Percentiles rank a stretch among this genome's conserved stretches.
Evolutionary conservation across 2,329 filamentous ascomycete genomes (phyloP).

Genomic region (Claviceps lovelessii): DNA sequence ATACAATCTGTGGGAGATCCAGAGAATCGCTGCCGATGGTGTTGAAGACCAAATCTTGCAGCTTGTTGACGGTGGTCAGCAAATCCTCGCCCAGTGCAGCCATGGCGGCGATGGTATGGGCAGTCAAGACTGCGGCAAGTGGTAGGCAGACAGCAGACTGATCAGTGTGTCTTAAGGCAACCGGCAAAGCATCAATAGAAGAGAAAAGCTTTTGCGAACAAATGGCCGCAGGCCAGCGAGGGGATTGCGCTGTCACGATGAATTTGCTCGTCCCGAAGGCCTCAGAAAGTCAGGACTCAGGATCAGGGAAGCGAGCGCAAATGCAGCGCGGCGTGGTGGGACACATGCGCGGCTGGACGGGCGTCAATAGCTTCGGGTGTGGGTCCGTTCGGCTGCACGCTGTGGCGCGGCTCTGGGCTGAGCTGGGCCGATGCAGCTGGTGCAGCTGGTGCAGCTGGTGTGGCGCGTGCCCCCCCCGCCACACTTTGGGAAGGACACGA

Average conservation of each 20-base stretch:
- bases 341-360: neutral
- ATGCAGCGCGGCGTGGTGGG: neutral
- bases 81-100: slow-evolving; percentile 91
- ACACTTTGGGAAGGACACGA: neutral
- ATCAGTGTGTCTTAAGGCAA: neutral
- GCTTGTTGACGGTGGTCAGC: slow-evolving; percentile 89
- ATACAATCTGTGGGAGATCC: slow-evolving; percentile 93
- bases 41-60: slow-evolving; percentile 98
- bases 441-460: neutral
- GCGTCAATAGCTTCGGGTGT: neutral
- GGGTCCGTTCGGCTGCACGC: neutral
- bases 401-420: neutral
- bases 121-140: slow-evolving; percentile 1
- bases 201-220: neutral
- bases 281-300: slow-evolving; percentile 2
- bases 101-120: slow-evolving; percentile 41
- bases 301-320: slow-evolving; percentile 2
- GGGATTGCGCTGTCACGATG: slow-evolving; percentile 5
- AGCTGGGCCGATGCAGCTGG: neutral
- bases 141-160: neutral
- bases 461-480: neutral
- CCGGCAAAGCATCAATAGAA: neutral
- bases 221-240: slow-evolving; percentile 1
- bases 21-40: slow-evolving; percentile 98
- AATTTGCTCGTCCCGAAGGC: slow-evolving; percentile 2